phyloP scores from a whole-genome alignment of 805 yeast genomes.

The Candida maesae region DNA sequence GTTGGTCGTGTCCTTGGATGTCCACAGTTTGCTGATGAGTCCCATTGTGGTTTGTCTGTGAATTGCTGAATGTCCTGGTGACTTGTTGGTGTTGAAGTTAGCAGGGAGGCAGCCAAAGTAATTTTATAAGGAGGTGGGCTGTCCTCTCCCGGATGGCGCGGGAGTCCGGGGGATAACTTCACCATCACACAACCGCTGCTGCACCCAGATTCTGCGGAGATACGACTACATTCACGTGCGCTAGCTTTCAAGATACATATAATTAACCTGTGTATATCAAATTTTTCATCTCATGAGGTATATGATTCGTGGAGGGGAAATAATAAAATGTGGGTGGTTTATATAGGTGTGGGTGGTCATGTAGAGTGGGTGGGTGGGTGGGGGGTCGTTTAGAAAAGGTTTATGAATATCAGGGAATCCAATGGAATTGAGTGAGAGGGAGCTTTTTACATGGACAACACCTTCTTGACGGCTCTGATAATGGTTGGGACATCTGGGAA shows the following conservation, averaged over 20 bases:
- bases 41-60: no score
- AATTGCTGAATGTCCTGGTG: no score
- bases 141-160: no score
- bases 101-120: no score
- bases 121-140: no score
- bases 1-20: neutral
- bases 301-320: neutral
- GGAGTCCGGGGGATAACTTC: no score
- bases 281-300: conserved; percentile 2
- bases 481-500: conserved; percentile 96
- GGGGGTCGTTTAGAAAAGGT: neutral
- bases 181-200: no score
- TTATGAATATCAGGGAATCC: neutral
- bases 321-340: no score
- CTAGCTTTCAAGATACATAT: neutral
- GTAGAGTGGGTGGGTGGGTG: no score
- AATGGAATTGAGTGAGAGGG: no score
- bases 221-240: neutral
- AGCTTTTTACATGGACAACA: conserved; percentile 53
- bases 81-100: no score
- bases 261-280: conserved; percentile 2
- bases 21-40: neutral
- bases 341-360: no score
- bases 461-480: conserved; percentile 81
- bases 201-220: neutral